Evolutionary conservation across 441 rosid genomes (phyloP).

Genomic region (Arabidopsis lyrata): DNA sequence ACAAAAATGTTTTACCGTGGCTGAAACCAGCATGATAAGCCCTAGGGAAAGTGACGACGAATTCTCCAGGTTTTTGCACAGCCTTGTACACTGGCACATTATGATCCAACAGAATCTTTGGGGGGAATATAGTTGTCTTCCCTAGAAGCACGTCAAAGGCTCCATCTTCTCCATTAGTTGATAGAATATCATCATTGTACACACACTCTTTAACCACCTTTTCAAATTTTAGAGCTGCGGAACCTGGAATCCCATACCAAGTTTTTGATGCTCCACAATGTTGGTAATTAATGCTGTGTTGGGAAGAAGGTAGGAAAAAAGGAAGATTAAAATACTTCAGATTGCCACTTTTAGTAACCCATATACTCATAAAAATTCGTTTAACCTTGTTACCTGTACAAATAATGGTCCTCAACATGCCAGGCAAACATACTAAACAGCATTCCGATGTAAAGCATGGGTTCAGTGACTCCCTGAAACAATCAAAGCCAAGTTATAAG

Average conservation of each 20-base stretch:
- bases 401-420: slow-evolving; percentile 99
- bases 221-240: slow-evolving; percentile 91
- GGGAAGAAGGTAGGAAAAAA: slow-evolving; percentile 18
- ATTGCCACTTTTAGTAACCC: slow-evolving; percentile 8
- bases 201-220: slow-evolving; percentile 89
- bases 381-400: slow-evolving; percentile 75
- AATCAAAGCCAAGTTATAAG: slow-evolving; percentile 37
- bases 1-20: slow-evolving; percentile 66
- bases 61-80: slow-evolving; percentile 99
- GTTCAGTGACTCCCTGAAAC: slow-evolving; percentile 98
- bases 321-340: slow-evolving; percentile 14
- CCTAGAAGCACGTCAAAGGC: slow-evolving; percentile 98
- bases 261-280: slow-evolving; percentile 99
- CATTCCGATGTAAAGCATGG: slow-evolving; percentile 99
- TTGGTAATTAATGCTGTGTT: slow-evolving; percentile 93
- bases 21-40: slow-evolving; percentile 99
- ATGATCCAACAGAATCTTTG: slow-evolving; percentile 81
- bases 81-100: slow-evolving; percentile 96
- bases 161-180: slow-evolving; percentile 91
- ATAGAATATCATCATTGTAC: slow-evolving; percentile 75
- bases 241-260: slow-evolving; percentile 99
- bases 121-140: slow-evolving; percentile 97
- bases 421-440: slow-evolving; percentile 99
- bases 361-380: neutral
- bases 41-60: slow-evolving; percentile 88